Percentiles rank a stretch among this genome's conserved stretches.
phyloP scores from a whole-genome alignment of 768 basidiomycete genomes.

The Sistotremastrum niveocremeum region DNA sequence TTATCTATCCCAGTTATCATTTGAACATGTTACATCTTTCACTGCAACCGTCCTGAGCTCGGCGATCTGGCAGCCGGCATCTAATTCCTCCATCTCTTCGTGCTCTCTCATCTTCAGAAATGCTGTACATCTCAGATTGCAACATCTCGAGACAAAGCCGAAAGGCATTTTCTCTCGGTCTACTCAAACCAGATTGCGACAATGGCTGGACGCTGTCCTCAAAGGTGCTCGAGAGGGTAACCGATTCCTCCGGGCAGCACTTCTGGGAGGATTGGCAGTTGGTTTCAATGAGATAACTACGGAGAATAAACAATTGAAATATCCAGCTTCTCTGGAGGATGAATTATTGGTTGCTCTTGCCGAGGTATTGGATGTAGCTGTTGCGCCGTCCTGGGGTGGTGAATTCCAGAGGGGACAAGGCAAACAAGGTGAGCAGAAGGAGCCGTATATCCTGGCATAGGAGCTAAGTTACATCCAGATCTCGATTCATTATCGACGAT shows the following conservation, averaged over 20 bases:
- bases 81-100: constrained; percentile 18
- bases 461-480: no score
- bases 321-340: constrained; percentile 39
- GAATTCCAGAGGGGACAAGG: no score
- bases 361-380: constrained; percentile 45
- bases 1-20: constrained; percentile 36
- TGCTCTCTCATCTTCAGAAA: constrained; percentile 41
- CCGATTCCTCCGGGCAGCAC: constrained; percentile 45
- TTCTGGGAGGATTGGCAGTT: constrained; percentile 47
- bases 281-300: constrained; percentile 43
- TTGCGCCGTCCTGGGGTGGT: constrained; percentile 10
- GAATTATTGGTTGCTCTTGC: constrained; percentile 58
- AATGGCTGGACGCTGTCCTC: constrained; percentile 40
- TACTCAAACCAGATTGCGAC: constrained; percentile 25
- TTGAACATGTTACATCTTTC: constrained; percentile 28
- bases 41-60: constrained; percentile 43
- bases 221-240: constrained; percentile 56
- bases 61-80: constrained; percentile 28
- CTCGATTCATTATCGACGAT: no score
- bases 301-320: constrained; percentile 17
- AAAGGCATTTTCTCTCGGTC: constrained; percentile 19
- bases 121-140: constrained; percentile 40
- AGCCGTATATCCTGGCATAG: no score
- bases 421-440: no score
- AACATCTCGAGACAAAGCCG: constrained; percentile 25